These are phyloP conservation scores for Barnettozyma californica DNA, from an alignment of 805 yeast species.

Conservation along the genomic window DNA sequence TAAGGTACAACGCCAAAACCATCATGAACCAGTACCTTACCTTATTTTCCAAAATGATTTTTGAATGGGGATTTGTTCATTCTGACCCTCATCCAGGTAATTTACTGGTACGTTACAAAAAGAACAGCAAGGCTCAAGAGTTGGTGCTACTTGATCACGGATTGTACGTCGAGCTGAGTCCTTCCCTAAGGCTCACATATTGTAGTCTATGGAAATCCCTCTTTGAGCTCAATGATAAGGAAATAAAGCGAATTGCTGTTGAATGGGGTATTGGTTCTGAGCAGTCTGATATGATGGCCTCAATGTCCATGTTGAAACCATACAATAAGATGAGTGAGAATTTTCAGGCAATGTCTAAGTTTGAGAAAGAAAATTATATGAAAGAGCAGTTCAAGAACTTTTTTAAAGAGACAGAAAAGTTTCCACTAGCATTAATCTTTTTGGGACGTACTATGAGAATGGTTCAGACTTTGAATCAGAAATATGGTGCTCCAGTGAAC, in stretches of 20 bases:
- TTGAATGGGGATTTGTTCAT: conserved; percentile 59
- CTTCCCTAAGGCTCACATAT: conserved; percentile 49
- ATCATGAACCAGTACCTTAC: conserved; percentile 44
- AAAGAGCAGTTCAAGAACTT: conserved; percentile 48
- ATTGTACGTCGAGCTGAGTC: conserved; percentile 50
- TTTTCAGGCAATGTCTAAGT: conserved; percentile 29
- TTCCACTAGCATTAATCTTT: conserved; percentile 63
- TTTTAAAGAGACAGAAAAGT: conserved; percentile 54
- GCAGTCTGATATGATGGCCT: conserved; percentile 53
- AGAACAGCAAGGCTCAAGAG: conserved; percentile 34
- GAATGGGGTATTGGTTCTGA: conserved; percentile 65
- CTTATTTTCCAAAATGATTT: conserved; percentile 51
- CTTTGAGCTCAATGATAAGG: conserved; percentile 45
- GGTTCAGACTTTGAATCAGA: conserved; percentile 63
- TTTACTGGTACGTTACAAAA: conserved; percentile 45
- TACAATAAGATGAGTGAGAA: conserved; percentile 27
- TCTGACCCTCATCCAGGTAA: conserved; percentile 82
- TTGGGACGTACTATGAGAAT: conserved; percentile 69
- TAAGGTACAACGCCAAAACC: conserved; percentile 31
- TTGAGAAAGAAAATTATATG: conserved; percentile 37
- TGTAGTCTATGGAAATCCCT: conserved; percentile 58
- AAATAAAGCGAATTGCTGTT: conserved; percentile 42
- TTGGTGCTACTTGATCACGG: conserved; percentile 75
- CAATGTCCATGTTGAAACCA: conserved; percentile 48
- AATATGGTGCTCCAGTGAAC: conserved; percentile 69